Evolutionary conservation across 305 asterid species (phyloP).

Genomic region (Salvia sclarea): DNA sequence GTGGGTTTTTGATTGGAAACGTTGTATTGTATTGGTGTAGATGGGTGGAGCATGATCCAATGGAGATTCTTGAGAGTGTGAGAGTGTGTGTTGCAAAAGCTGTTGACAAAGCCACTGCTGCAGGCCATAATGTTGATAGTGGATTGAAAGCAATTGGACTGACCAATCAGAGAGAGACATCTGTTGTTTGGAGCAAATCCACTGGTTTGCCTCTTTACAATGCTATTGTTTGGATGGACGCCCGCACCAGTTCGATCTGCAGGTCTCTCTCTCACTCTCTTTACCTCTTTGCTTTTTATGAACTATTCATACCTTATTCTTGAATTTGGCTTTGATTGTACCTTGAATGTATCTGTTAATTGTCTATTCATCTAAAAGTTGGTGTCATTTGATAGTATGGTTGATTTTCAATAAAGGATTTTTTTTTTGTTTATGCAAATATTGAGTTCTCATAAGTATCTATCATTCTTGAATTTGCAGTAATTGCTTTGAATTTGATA

Average conservation of each 20-base stretch:
- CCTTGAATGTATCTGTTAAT: neutral
- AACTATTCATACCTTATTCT: neutral
- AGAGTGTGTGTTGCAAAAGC: constrained; percentile 77
- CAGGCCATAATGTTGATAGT: constrained; percentile 70
- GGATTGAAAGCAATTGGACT: constrained; percentile 89
- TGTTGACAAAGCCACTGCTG: constrained; percentile 86
- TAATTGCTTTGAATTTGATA: neutral
- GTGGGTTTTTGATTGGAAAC: neutral
- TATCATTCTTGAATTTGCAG: neutral
- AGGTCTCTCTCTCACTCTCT: constrained; percentile 43
- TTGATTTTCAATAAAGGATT: too few species aligned
- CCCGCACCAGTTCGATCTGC: constrained; percentile 82
- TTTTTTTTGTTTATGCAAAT: neutral
- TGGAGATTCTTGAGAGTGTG: constrained; percentile 88
- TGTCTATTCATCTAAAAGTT: neutral
- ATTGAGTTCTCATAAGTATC: neutral
- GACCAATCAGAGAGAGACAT: constrained; percentile 96
- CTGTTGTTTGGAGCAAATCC: constrained; percentile 95
- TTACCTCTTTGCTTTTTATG: neutral
- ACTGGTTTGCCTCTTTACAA: constrained; percentile 85
- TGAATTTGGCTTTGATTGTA: neutral
- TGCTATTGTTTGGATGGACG: constrained; percentile 99
- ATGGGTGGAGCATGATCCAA: constrained; percentile 98
- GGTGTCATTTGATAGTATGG: neutral
- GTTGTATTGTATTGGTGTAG: constrained; percentile 42